Conservation (phyloP, 208 protist genomes). For the Endotrypanum monterogeii region DNA sequence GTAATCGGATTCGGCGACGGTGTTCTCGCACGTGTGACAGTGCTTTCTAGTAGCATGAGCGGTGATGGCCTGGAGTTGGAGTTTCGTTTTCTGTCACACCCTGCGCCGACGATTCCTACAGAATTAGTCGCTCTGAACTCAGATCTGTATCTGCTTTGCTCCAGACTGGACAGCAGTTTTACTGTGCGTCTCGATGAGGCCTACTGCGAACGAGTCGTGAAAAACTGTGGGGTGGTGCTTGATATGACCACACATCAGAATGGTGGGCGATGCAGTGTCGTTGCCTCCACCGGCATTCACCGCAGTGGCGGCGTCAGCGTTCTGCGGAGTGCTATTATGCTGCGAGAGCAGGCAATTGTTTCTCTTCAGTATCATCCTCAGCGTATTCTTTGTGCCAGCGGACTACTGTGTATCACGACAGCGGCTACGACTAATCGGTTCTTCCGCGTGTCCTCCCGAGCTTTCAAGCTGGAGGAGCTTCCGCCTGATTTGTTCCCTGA, state of each 20-base stretch:
- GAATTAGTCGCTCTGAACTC: conserved; percentile 17
- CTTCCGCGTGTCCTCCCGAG: conserved; percentile 17
- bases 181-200: conserved; percentile 41
- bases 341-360: conserved; percentile 28
- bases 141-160: conserved; percentile 53
- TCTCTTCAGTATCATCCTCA: conserved; percentile 11
- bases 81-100: conserved; percentile 31
- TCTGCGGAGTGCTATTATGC: conserved; percentile 60
- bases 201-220: conserved; percentile 39
- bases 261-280: conserved; percentile 49
- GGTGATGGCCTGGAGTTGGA: conserved; percentile 22
- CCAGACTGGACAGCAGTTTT: conserved; percentile 55
- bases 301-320: conserved; percentile 66
- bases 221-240: conserved; percentile 76
- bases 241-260: conserved; percentile 60
- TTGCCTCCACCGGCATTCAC: conserved; percentile 73
- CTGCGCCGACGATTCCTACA: conserved; percentile 32
- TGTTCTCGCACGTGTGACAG: conserved; percentile 26
- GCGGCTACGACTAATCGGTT: conserved; percentile 13
- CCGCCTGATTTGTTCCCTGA: not conserved
- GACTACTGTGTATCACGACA: conserved; percentile 21
- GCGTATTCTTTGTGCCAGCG: conserved; percentile 22
- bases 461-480: conserved; percentile 13
- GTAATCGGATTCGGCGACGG: conserved; percentile 39
- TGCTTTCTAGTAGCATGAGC: not conserved